phyloP scores from a whole-genome alignment of 768 basidiomycete genomes.

The Serendipita indica region DNA sequence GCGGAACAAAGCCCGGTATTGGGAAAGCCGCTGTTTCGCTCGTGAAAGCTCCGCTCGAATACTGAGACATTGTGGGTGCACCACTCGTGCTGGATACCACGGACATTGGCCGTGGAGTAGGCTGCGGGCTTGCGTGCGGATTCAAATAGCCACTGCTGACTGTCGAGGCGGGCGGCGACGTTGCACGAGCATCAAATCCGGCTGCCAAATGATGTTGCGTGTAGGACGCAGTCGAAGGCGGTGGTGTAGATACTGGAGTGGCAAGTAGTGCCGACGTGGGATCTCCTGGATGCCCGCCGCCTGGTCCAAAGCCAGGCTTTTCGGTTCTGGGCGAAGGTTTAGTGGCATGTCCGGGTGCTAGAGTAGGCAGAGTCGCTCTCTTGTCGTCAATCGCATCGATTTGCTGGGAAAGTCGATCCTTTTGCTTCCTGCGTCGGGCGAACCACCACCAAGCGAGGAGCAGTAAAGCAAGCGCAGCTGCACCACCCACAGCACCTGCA shows the following conservation, averaged over 20 bases:
- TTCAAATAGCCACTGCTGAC: background rate
- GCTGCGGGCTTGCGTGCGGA: background rate
- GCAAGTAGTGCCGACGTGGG: background rate
- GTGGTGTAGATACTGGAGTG: background rate
- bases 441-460: constrained; percentile 1
- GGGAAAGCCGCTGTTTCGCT: background rate
- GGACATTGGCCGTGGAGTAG: background rate
- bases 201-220: background rate
- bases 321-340: background rate
- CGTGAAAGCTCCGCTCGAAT: background rate
- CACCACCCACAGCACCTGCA: constrained; percentile 9
- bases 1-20: background rate
- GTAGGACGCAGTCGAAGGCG: background rate
- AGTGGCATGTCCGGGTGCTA: too few relatives aligned
- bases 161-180: background rate
- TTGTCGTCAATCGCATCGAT: background rate
- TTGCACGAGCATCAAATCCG: background rate
- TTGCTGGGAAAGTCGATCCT: too few relatives aligned
- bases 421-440: background rate
- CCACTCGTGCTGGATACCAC: background rate
- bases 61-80: background rate
- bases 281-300: background rate
- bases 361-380: too few relatives aligned
- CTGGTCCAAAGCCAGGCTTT: background rate
- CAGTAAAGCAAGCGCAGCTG: background rate